Conservation (phyloP, 2,329 filamentous ascomycete species). For the Boeremia lycopersici region DNA sequence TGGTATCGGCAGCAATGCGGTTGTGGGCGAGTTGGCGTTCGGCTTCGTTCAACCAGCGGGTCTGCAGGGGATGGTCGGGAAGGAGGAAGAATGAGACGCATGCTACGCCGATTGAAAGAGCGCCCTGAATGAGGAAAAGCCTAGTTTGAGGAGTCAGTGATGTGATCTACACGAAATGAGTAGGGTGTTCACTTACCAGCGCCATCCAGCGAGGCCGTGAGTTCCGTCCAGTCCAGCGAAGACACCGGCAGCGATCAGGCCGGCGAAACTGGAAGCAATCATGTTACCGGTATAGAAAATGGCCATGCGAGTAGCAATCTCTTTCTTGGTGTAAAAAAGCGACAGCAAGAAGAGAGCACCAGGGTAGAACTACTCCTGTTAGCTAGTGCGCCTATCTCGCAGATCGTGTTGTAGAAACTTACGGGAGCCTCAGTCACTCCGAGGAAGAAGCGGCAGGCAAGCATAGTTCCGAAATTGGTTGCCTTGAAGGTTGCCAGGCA, state of each 20-base stretch:
- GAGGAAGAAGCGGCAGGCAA: slow-evolving; percentile 38
- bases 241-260: slow-evolving; percentile 51
- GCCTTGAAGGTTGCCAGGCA: slow-evolving; percentile 41
- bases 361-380: slow-evolving; percentile 57
- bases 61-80: slow-evolving; percentile 44
- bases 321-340: slow-evolving; percentile 68
- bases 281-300: slow-evolving; percentile 50
- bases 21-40: slow-evolving; percentile 47
- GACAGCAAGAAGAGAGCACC: slow-evolving; percentile 67
- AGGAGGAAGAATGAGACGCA: slow-evolving; percentile 36
- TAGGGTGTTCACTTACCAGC: slow-evolving; percentile 44
- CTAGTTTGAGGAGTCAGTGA: neutral
- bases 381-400: neutral
- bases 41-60: slow-evolving; percentile 50
- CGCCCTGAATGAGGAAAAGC: slow-evolving; percentile 31
- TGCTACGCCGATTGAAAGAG: slow-evolving; percentile 30
- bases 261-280: slow-evolving; percentile 50
- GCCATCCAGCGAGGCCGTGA: slow-evolving; percentile 44
- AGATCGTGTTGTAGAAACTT: neutral
- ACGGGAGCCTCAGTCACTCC: slow-evolving; percentile 33
- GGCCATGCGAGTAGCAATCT: slow-evolving; percentile 47
- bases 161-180: slow-evolving; percentile 19
- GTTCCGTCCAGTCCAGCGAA: slow-evolving; percentile 40
- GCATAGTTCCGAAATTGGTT: slow-evolving; percentile 39
- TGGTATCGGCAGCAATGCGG: slow-evolving; percentile 54